Evolutionary conservation across 2,329 filamentous ascomycete species (phyloP).

Genomic region (Hortaea sp.): DNA sequence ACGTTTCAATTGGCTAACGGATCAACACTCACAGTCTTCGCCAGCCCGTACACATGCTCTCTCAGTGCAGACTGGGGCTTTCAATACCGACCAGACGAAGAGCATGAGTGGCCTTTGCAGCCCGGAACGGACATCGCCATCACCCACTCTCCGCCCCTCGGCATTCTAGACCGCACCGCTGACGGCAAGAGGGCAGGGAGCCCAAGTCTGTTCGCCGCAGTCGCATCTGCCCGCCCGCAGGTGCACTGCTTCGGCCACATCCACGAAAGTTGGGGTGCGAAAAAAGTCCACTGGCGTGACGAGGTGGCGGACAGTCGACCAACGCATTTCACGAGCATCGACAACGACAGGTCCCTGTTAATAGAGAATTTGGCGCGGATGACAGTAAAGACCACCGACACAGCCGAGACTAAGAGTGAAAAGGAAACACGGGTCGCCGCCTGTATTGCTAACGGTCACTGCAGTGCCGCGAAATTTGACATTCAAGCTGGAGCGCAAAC

Average conservation of each 20-base stretch:
- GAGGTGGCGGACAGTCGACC: neutral
- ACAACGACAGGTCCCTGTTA: constrained; percentile 30
- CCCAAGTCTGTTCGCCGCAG: constrained; percentile 35
- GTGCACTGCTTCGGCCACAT: constrained; percentile 51
- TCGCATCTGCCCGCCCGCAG: constrained; percentile 34
- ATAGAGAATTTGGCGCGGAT: constrained; percentile 28
- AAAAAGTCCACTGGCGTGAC: constrained; percentile 44
- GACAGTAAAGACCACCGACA: constrained; percentile 7
- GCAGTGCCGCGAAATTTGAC: neutral
- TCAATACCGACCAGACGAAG: constrained; percentile 40
- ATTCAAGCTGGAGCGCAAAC: constrained; percentile 28
- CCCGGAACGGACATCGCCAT: constrained; percentile 28
- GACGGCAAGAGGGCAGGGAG: constrained; percentile 30
- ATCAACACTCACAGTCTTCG: constrained; percentile 41
- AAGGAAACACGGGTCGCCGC: constrained; percentile 3
- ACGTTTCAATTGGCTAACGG: constrained; percentile 39
- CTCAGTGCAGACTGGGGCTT: constrained; percentile 44
- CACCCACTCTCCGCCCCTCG: constrained; percentile 30
- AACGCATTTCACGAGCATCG: constrained; percentile 38
- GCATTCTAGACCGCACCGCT: constrained; percentile 18
- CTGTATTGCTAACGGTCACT: neutral
- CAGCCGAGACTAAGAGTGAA: constrained; percentile 6
- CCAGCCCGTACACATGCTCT: constrained; percentile 43
- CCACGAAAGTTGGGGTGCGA: constrained; percentile 51
- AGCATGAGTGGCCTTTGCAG: constrained; percentile 17